These are phyloP conservation scores for Amniculicola lignicola DNA, from an alignment of 495 filamentous ascomycete genomes.

Conservation along the genomic window DNA sequence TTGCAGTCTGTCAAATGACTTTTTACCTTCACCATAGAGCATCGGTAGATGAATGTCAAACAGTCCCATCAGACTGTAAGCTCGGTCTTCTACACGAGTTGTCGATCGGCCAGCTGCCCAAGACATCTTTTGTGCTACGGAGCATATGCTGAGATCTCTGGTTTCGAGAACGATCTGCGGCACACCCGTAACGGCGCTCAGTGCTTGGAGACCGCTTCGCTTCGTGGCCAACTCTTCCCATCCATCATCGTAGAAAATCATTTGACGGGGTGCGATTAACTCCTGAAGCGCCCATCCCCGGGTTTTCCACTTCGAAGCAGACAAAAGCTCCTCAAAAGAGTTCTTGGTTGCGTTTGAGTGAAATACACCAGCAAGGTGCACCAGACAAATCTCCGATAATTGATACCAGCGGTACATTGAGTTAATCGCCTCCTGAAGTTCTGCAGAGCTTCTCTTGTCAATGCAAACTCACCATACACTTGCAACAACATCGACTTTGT, in stretches of 20 bases:
- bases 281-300: constrained; percentile 26
- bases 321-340: background rate
- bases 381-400: constrained; percentile 4
- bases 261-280: constrained; percentile 13
- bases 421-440: constrained; percentile 21
- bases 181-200: constrained; percentile 1
- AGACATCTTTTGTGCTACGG: constrained; percentile 15
- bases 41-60: constrained; percentile 22
- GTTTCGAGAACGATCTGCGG: background rate
- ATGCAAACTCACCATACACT: constrained; percentile 35
- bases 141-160: background rate
- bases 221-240: constrained; percentile 1
- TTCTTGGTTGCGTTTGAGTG: background rate
- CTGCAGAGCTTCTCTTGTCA: constrained; percentile 26
- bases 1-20: constrained; percentile 19
- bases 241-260: constrained; percentile 5
- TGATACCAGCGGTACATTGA: constrained; percentile 28
- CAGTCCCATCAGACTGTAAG: constrained; percentile 19
- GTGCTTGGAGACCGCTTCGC: background rate
- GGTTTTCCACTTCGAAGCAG: constrained; percentile 11
- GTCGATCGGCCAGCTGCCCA: constrained; percentile 22
- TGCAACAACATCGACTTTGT: no score
- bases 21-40: constrained; percentile 25
- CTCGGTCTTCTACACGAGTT: constrained; percentile 18
- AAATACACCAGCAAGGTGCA: constrained; percentile 7